These are phyloP conservation scores for Phytopythium chamaehyphon DNA, from an alignment of 352 stramenopile species.

Conservation along the genomic window DNA sequence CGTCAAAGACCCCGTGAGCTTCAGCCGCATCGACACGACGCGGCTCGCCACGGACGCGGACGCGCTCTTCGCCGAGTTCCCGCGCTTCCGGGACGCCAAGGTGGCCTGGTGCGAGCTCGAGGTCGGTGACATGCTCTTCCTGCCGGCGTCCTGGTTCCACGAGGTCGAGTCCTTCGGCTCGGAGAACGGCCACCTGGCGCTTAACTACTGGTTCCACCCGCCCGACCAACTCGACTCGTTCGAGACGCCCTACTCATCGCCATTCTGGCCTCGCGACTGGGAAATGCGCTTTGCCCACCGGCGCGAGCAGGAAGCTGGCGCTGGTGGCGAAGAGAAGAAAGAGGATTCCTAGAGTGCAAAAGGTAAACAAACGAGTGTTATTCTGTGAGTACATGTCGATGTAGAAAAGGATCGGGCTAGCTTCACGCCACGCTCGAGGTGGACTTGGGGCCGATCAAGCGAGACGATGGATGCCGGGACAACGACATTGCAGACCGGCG, in stretches of 20 bases:
- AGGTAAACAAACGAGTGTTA: neutral
- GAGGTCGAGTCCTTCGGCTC: conserved; percentile 90
- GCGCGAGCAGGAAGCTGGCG: neutral
- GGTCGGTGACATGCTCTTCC: conserved; percentile 94
- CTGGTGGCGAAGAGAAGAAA: neutral
- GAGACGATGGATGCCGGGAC: conserved; percentile 30
- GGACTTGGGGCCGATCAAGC: conserved; percentile 8
- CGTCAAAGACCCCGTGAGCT: conserved; percentile 69
- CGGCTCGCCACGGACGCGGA: conserved; percentile 22
- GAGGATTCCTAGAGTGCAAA: neutral
- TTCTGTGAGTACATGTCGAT: neutral
- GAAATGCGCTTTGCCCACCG: conserved; percentile 29
- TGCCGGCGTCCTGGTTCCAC: conserved; percentile 98
- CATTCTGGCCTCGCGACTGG: conserved; percentile 72
- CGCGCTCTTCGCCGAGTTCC: conserved; percentile 50
- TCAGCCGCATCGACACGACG: conserved; percentile 66
- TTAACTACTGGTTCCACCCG: conserved; percentile 91
- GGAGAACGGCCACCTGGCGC: conserved; percentile 64
- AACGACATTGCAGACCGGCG: conserved; percentile 55
- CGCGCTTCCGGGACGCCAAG: conserved; percentile 50
- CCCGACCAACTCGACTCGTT: conserved; percentile 64
- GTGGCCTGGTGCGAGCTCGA: conserved; percentile 73
- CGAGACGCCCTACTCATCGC: conserved; percentile 67
- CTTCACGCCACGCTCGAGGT: neutral
- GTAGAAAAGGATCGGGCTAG: neutral